These are phyloP conservation scores for Lasiodiplodia sp. DNA, from an alignment of 2,329 filamentous ascomycete species.

Conservation along the genomic window DNA sequence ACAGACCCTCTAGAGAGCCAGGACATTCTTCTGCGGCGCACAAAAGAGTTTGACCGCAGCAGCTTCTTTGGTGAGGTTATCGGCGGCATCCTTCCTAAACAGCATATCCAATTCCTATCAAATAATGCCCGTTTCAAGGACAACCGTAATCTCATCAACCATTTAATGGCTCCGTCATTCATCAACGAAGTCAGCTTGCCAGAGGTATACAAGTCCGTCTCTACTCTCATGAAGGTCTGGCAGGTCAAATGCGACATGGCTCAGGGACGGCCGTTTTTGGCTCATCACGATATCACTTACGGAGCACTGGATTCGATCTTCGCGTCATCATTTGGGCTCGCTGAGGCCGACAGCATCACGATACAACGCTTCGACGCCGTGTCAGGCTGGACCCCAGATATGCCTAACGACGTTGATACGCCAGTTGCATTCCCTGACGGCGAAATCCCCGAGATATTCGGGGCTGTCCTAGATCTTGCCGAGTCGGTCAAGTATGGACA, in stretches of 20 bases:
- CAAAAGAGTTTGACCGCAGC: slow-evolving; percentile 55
- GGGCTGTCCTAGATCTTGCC: neutral
- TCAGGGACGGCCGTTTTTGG: slow-evolving; percentile 42
- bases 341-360: slow-evolving; percentile 29
- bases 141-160: slow-evolving; percentile 46
- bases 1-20: slow-evolving; percentile 53
- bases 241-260: slow-evolving; percentile 42
- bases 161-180: slow-evolving; percentile 50
- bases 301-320: slow-evolving; percentile 34
- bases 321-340: slow-evolving; percentile 20
- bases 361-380: slow-evolving; percentile 12
- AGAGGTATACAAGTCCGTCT: slow-evolving; percentile 42
- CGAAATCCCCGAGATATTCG: slow-evolving; percentile 18
- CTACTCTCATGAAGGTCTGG: slow-evolving; percentile 47
- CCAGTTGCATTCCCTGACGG: slow-evolving; percentile 6
- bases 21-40: slow-evolving; percentile 54
- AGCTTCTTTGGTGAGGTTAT: slow-evolving; percentile 43
- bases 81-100: slow-evolving; percentile 42
- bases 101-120: slow-evolving; percentile 45
- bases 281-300: slow-evolving; percentile 41
- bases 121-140: slow-evolving; percentile 43
- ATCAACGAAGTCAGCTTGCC: slow-evolving; percentile 45
- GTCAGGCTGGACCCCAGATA: slow-evolving; percentile 13
- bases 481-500: slow-evolving; percentile 23
- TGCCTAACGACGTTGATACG: slow-evolving; percentile 3